Base-by-base conservation (phyloP, 1,139 yeast genomes). In the Pneumocystis carinii region DNA sequence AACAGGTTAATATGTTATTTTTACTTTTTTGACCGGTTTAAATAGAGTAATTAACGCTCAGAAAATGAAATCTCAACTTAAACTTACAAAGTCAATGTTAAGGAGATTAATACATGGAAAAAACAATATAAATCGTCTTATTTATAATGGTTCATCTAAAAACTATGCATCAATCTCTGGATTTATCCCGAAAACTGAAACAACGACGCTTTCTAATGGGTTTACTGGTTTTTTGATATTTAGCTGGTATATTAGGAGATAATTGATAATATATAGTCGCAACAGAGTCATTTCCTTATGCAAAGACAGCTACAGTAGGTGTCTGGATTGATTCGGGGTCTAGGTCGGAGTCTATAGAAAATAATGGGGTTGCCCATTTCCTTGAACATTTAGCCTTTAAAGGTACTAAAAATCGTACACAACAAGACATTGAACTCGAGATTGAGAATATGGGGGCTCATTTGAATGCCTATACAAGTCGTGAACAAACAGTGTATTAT, bases 241-340 rank as follows among this genome's bases (percentile, higher is more conserved):
- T 48, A 1, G n/a, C 14, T 8, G 8, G 29, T 24, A 57, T 15
- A 41, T 19, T n/a, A 10, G 3, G 4, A 15, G 7, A 19, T 57
- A n/a, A 12, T 61, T 48, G 38, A 62, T 29, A 55, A 38, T 17
- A 36, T n/a, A 37, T n/a, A 36, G 64, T 69, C 61, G 98, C 97
- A 63, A 82, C 95, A 63, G 97, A 92, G 73, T 73, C 80, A 59
- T 83, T 87, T 74, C 97, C 98, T 12, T 86, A 88, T 66, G 86
- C 95, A 5, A 81, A 85, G 69, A 90, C 97, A 58, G 97, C 98
- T 67, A 92, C 98, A 1, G 97, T 94, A 14, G 98, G 97, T 1
- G 92, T 92, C 61, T 86, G 90, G 90, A 90, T 92, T 68, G 96
- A 94, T 74, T 97, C 98, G 60, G 99, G 99, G 1, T 90, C 97